Evolutionary conservation across 2,329 filamentous ascomycete species (phyloP).

Genomic region (Shiraia bambusicola): DNA sequence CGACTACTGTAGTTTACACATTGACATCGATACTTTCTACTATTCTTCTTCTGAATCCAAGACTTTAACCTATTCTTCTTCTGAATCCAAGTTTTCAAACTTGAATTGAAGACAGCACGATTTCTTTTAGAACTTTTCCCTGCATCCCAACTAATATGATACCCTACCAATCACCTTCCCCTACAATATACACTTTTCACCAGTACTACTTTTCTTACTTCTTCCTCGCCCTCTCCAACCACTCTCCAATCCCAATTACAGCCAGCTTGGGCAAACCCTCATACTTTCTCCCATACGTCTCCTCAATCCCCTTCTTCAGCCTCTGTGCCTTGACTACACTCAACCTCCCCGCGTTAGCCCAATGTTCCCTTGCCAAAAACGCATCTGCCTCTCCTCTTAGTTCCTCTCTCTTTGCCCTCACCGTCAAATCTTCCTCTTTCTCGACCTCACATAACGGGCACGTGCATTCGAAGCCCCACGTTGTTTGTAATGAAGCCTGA

Average conservation of each 20-base stretch:
- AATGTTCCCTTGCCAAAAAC: slow-evolving; percentile 27
- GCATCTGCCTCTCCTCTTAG: slow-evolving; percentile 26
- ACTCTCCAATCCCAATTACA: slow-evolving; percentile 16
- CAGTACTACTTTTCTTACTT: no score
- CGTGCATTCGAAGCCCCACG: slow-evolving; percentile 48
- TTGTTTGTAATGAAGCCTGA: slow-evolving; percentile 33
- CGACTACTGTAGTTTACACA: no score
- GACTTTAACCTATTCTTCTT: no score
- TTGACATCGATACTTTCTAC: no score
- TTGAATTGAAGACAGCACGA: no score
- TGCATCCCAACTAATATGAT: no score
- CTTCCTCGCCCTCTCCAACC: slow-evolving; percentile 12
- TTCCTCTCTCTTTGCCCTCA: slow-evolving; percentile 27
- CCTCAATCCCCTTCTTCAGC: slow-evolving; percentile 21
- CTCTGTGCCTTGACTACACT: slow-evolving; percentile 26
- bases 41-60: no score
- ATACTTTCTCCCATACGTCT: slow-evolving; percentile 27
- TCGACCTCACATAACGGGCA: slow-evolving; percentile 46
- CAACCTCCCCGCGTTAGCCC: slow-evolving; percentile 31
- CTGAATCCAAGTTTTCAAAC: no score
- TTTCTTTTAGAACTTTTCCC: no score
- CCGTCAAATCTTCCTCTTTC: slow-evolving; percentile 19
- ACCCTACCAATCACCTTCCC: no score
- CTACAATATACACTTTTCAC: no score
- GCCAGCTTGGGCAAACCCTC: slow-evolving; percentile 19